Base-by-base conservation (phyloP, 2,329 filamentous ascomycete species). In the Botryotinia convoluta region DNA sequence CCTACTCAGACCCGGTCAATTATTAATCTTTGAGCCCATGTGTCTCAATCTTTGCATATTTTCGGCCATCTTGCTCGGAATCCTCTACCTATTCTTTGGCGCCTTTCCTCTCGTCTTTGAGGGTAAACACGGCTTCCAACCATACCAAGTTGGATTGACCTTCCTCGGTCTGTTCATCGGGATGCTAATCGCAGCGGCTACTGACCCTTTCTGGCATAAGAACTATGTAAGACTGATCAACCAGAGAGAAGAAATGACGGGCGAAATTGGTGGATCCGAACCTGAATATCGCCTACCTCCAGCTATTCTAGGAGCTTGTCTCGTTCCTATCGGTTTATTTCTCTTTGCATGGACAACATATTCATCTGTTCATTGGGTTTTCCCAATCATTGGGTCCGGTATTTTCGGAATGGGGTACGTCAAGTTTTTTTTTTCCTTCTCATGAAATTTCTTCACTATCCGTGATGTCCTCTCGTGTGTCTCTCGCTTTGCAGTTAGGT, bases 41-140 rank as follows among this genome's bases (percentile, higher is more conserved):
- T 93, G 91, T 74, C 84, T 96, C 73, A 90, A 90, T 77, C 89
- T 98, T 39, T 96, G 94, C 82, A 83, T 96, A 35, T 92, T 95
- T 78, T 93, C 93, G 0, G 93, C 94, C 57, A 89, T 98, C 71
- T 84, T 97, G n/a, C 86, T 97, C 12, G 95, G 94, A 8, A 92
- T 97, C 62, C 84, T 97, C 3, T 97, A 97, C 80, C 88, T 97
- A 57, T 97, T 97, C 84, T 97, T 97, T 81, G 94, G 94, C 32
- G 94, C 94, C 0, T 97, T 97, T 79, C 88, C 92, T 8, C 84
- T 97, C 62, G 90, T 97, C 26, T 97, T 97, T 79, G 81, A 86
- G 39, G 88, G 86, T 62, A 90, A 92, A 64, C 92, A 97, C 81
- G 90, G 88, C 32, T 94, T 97, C 84, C 89, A 89, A 71, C 84